Percentiles rank a stretch among this genome's conserved stretches.
phyloP scores from a whole-genome alignment of 768 basidiomycete genomes.

The Russula lepida region DNA sequence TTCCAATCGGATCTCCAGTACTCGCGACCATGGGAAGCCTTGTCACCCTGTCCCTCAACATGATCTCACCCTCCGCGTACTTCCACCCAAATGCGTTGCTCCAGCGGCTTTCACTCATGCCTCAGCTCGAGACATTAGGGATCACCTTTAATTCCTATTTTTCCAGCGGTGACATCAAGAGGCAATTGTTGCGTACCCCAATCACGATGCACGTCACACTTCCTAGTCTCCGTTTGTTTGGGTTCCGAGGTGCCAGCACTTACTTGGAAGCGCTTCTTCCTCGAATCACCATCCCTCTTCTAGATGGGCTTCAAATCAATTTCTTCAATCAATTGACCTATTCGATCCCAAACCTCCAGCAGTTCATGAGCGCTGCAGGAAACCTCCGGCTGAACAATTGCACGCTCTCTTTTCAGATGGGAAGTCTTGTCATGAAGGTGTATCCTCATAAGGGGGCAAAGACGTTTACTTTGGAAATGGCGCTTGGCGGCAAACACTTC shows the following conservation, averaged over 20 bases:
- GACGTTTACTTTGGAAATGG: background rate
- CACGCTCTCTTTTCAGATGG: background rate
- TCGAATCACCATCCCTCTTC: background rate
- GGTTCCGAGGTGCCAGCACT: background rate
- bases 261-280: background rate
- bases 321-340: background rate
- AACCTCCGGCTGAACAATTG: background rate
- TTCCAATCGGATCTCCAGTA: background rate
- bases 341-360: background rate
- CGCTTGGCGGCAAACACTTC: background rate
- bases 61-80: too few relatives aligned
- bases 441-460: background rate
- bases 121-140: too few relatives aligned
- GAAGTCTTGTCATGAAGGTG: background rate
- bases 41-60: background rate
- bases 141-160: too few relatives aligned
- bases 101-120: too few relatives aligned
- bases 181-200: background rate
- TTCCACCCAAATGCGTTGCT: too few relatives aligned
- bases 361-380: background rate
- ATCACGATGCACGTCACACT: background rate
- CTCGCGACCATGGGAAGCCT: background rate
- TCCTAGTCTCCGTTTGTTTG: background rate
- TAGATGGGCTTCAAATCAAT: background rate
- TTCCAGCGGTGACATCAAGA: background rate